These are phyloP conservation scores for Diaporthe humulicola DNA, from an alignment of 2,329 filamentous ascomycete genomes.

Conservation along the genomic window DNA sequence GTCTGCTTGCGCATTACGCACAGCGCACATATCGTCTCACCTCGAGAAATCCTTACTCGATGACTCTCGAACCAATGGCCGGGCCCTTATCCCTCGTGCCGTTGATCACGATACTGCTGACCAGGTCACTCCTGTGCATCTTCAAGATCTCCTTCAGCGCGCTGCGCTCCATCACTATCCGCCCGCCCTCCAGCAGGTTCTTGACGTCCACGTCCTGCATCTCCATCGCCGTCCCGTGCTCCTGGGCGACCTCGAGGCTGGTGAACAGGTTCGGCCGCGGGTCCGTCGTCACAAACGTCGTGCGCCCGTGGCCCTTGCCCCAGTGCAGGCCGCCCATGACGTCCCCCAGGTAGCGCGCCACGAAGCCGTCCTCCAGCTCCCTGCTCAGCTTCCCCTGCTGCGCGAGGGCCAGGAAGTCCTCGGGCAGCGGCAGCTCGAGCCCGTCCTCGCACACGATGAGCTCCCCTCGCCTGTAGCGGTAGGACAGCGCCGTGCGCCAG, in stretches of 20 bases:
- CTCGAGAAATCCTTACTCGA: slow-evolving; percentile 34
- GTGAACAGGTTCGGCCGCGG: slow-evolving; percentile 73
- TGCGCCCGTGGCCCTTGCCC: slow-evolving; percentile 76
- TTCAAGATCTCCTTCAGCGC: slow-evolving; percentile 83
- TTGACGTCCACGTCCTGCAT: slow-evolving; percentile 93
- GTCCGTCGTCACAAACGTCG: slow-evolving; percentile 79
- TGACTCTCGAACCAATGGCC: slow-evolving; percentile 55
- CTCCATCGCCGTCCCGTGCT: slow-evolving; percentile 77
- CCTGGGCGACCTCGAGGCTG: slow-evolving; percentile 73
- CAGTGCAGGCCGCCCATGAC: slow-evolving; percentile 80
- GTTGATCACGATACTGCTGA: slow-evolving; percentile 60
- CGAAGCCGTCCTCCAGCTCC: slow-evolving; percentile 61
- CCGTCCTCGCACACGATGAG: slow-evolving; percentile 86
- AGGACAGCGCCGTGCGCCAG: slow-evolving; percentile 93
- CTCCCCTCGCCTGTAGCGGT: slow-evolving; percentile 89
- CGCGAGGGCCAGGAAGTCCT: slow-evolving; percentile 61
- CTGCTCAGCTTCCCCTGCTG: slow-evolving; percentile 49
- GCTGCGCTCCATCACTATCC: slow-evolving; percentile 86
- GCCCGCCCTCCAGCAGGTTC: slow-evolving; percentile 86
- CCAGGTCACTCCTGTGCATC: slow-evolving; percentile 78
- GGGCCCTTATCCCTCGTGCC: slow-evolving; percentile 53
- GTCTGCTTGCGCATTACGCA: not conserved
- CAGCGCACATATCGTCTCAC: not conserved
- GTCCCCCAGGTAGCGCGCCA: slow-evolving; percentile 72
- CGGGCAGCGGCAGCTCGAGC: slow-evolving; percentile 74